phyloP scores from a whole-genome alignment of 2,329 filamentous ascomycete species.

The Diaporthe ilicicola region DNA sequence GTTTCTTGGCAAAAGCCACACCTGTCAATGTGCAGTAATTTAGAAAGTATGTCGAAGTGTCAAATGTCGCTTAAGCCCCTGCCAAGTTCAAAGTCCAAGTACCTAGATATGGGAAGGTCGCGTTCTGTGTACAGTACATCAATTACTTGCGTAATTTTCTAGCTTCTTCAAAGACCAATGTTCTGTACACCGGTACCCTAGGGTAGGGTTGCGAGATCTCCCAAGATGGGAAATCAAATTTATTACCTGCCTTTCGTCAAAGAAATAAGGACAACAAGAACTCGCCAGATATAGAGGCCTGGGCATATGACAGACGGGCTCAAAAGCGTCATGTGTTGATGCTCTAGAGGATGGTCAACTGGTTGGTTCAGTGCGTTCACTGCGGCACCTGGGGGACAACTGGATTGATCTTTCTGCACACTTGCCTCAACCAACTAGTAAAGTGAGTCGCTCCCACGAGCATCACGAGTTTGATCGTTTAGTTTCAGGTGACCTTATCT shows the following conservation, averaged over 20 bases:
- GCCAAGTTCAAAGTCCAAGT: not conserved
- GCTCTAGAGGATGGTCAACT: not conserved
- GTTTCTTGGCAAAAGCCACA: not conserved
- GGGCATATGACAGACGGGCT: too few relatives aligned
- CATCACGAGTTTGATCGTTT: not conserved
- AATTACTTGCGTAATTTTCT: not conserved
- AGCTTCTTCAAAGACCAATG: too few relatives aligned
- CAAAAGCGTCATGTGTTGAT: not conserved
- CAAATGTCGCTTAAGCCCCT: constrained; percentile 4
- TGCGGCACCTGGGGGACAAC: too few relatives aligned
- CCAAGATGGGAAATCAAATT: too few relatives aligned
- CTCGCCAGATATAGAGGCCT: too few relatives aligned
- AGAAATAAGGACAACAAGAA: too few relatives aligned
- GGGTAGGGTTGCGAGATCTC: too few relatives aligned
- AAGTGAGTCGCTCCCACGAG: not conserved
- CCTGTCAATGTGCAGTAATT: not conserved
- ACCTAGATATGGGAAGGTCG: not conserved
- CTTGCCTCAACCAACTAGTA: not conserved
- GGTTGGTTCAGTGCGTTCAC: not conserved
- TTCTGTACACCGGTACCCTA: too few relatives aligned
- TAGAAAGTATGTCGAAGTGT: not conserved
- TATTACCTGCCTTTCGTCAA: too few relatives aligned
- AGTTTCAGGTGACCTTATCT: constrained; percentile 2
- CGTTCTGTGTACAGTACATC: not conserved
- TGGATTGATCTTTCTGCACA: not conserved